phyloP scores from a whole-genome alignment of 345 rosid species.

The Nephelium lappaceum region DNA sequence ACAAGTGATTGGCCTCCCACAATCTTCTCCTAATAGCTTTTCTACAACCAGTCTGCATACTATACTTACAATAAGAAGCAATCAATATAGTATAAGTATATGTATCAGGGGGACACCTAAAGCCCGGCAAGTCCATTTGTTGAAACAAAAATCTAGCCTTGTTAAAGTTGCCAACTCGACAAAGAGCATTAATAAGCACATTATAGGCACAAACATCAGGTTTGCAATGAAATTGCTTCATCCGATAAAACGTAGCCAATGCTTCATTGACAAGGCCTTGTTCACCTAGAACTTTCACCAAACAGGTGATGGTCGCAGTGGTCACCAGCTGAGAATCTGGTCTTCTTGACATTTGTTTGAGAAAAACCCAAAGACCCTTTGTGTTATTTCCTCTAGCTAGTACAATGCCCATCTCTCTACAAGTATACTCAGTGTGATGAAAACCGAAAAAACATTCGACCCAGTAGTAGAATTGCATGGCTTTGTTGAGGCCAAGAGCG shows the following conservation, averaged over 20 bases:
- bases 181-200: slow-evolving; percentile 68
- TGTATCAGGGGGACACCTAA: slow-evolving; percentile 65
- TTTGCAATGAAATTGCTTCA: slow-evolving; percentile 73
- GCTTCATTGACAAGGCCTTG: slow-evolving; percentile 85
- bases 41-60: slow-evolving; percentile 81
- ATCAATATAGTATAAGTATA: slow-evolving; percentile 78
- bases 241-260: slow-evolving; percentile 61
- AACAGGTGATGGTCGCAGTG: slow-evolving; percentile 63
- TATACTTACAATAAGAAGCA: slow-evolving; percentile 68
- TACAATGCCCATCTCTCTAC: slow-evolving; percentile 75
- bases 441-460: slow-evolving; percentile 52
- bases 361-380: slow-evolving; percentile 72
- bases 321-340: slow-evolving; percentile 42
- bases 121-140: slow-evolving; percentile 88
- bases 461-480: slow-evolving; percentile 68
- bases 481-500: slow-evolving; percentile 57
- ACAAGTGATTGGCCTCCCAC: slow-evolving; percentile 89
- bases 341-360: slow-evolving; percentile 50
- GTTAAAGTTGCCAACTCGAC: slow-evolving; percentile 76
- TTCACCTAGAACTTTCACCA: slow-evolving; percentile 92
- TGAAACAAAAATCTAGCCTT: slow-evolving; percentile 74
- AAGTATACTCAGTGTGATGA: slow-evolving; percentile 61
- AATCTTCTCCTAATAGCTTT: slow-evolving; percentile 80
- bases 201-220: slow-evolving; percentile 84
- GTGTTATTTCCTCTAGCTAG: slow-evolving; percentile 61